These are phyloP conservation scores for Lichtheimia hyalospora DNA, from an alignment of 371 early-diverging fungal species.

Conservation along the genomic window DNA sequence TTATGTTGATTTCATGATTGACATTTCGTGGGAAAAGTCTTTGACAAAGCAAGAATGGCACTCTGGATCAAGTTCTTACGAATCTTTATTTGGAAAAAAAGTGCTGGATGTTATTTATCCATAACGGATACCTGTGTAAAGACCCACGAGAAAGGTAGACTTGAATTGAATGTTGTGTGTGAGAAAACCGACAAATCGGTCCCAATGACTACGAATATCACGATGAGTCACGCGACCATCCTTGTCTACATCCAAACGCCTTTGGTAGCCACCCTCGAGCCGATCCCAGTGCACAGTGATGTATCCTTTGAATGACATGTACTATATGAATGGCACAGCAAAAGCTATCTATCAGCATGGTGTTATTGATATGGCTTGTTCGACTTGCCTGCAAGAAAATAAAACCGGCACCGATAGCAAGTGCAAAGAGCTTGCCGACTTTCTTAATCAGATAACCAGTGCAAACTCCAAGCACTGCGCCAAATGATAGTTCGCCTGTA, in stretches of 20 bases:
- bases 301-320: conserved; percentile 52
- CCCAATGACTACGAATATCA: conserved; percentile 44
- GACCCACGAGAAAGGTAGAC: conserved; percentile 53
- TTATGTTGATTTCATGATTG: too few relatives aligned
- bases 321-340: conserved; percentile 30
- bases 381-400: conserved; percentile 42
- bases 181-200: conserved; percentile 43
- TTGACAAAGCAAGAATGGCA: too few relatives aligned
- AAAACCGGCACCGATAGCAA: conserved; percentile 41
- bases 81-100: too few relatives aligned
- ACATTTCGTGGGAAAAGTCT: too few relatives aligned
- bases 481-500: conserved; percentile 45
- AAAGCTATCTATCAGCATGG: not conserved
- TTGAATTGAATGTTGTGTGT: conserved; percentile 64
- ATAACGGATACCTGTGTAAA: conserved; percentile 52
- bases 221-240: conserved; percentile 53
- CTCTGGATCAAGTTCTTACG: too few relatives aligned
- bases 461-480: conserved; percentile 46
- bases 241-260: conserved; percentile 41
- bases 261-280: conserved; percentile 40
- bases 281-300: conserved; percentile 58
- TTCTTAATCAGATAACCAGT: conserved; percentile 50
- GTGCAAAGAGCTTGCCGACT: conserved; percentile 41
- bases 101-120: conserved; percentile 26
- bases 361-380: not conserved